Conservation (phyloP, 176 grass and related monocot species). For the Metroxylon sagu region DNA sequence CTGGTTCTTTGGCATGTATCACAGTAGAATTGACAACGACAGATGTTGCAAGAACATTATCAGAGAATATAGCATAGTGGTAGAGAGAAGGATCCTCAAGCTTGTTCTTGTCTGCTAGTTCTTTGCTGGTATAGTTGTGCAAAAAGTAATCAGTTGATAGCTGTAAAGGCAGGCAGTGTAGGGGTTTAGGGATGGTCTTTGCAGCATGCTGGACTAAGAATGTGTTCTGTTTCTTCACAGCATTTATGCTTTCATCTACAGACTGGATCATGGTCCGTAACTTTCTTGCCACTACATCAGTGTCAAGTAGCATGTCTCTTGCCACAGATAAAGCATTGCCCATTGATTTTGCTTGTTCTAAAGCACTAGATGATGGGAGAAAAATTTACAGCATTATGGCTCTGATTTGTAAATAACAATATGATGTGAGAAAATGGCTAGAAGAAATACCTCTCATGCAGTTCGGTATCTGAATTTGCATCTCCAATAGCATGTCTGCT, state of each 20-base stretch:
- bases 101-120: conserved; percentile 45
- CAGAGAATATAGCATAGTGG: conserved; percentile 96
- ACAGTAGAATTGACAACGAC: conserved; percentile 86
- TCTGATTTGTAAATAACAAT: neutral
- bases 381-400: conserved; percentile 10
- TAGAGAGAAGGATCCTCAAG: conserved; percentile 75
- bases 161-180: conserved; percentile 87
- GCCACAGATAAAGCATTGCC: conserved; percentile 56
- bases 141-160: conserved; percentile 72
- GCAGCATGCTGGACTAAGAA: conserved; percentile 97
- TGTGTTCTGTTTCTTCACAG: conserved; percentile 77
- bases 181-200: conserved; percentile 77
- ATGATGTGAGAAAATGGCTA: neutral
- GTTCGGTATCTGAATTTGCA: conserved; percentile 45
- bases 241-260: conserved; percentile 59
- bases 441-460: conserved; percentile 40
- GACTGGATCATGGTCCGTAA: conserved; percentile 75
- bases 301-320: conserved; percentile 48
- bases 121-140: conserved; percentile 29
- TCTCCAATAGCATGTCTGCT: conserved; percentile 44
- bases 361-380: conserved; percentile 47
- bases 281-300: conserved; percentile 51
- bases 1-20: conserved; percentile 57
- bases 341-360: conserved; percentile 88
- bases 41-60: conserved; percentile 83